Evolutionary conservation across 768 basidiomycete species (phyloP), one percentile per base, ranked within the genome.

Genomic region (Rhodotorula diobovata): DNA sequence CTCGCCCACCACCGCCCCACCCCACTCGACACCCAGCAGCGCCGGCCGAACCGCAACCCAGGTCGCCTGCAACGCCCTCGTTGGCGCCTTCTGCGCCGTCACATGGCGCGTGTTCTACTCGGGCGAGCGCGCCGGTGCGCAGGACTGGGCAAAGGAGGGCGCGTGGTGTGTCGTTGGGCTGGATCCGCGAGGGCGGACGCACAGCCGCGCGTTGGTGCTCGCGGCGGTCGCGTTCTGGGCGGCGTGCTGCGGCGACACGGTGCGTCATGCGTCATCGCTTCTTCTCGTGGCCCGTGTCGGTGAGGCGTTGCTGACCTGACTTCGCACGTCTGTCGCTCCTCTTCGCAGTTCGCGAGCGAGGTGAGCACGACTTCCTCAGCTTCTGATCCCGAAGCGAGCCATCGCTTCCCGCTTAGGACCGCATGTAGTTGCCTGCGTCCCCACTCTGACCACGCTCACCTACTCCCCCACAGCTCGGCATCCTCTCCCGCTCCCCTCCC

Each of bases 1-100:
- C 15, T 62, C 67, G 4, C 25, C 35, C 35, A 9, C 28, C 15
- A 6, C 54, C 14, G 34, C 62, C 5, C 18, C 48, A 8, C 32
- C 37, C 15, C 3, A 2, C 10, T 28, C 32, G 0, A 16, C 18
- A 41, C 32, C 43, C 10, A 12, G 32, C 15, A 77, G 88, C 60
- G 86, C 86, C 63, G 84, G 84, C 78, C 84, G 93, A 55, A 85
- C 82, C 41, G 89, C 87, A 25, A 85, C 86, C 82, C 93, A 95
- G 81, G 82, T 83, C 32, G 80, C 94, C 18, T 88, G 87, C 82
- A 94, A 93, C 79, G 90, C 90, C 46, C 82, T 86, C 21, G 83
- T 87, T 32, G 89, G 87, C 0, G 78, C 88, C 32, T 72, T 85
- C 7, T 88, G 88, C 12, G 83, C 84, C 32, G 78, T 86, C 50